Evolutionary conservation across 2,329 filamentous ascomycete species (phyloP).

Genomic region (Cryphonectria japonica): DNA sequence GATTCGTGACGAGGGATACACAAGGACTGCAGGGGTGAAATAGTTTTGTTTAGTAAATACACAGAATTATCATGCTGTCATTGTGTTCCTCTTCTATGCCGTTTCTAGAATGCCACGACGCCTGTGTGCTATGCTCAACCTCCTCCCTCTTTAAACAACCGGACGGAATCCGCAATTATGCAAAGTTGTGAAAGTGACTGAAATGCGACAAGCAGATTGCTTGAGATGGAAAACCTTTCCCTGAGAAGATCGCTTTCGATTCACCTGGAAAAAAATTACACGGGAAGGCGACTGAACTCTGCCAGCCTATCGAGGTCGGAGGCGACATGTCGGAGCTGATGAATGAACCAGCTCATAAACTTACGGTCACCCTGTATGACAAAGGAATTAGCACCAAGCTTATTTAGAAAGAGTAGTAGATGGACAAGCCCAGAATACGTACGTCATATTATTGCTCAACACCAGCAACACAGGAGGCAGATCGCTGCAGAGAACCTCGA

Average conservation of each 20-base stretch:
- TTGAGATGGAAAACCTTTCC: neutral
- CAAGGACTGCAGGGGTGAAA: neutral
- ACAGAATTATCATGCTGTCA: neutral
- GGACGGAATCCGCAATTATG: too few species aligned
- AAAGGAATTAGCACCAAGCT: neutral
- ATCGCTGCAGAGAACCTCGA: conserved; percentile 77
- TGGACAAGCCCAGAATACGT: neutral
- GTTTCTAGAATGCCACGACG: neutral
- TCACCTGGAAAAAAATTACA: neutral
- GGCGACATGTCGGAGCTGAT: neutral
- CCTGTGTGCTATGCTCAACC: neutral
- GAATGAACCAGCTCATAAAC: conserved; percentile 3
- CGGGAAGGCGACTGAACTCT: neutral
- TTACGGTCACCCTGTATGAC: conserved; percentile 23
- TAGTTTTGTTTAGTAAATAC: neutral
- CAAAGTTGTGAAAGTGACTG: neutral
- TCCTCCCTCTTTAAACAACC: too few species aligned
- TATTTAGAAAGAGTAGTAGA: neutral
- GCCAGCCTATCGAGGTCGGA: neutral
- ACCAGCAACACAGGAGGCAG: conserved; percentile 79
- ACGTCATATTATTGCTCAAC: conserved; percentile 85
- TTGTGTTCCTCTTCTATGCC: neutral
- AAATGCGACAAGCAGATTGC: neutral
- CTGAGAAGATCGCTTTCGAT: neutral
- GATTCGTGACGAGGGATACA: conserved; percentile 2